These are phyloP conservation scores for Fusarium mangiferae DNA, from an alignment of 2,329 filamentous ascomycete species.

Conservation along the genomic window DNA sequence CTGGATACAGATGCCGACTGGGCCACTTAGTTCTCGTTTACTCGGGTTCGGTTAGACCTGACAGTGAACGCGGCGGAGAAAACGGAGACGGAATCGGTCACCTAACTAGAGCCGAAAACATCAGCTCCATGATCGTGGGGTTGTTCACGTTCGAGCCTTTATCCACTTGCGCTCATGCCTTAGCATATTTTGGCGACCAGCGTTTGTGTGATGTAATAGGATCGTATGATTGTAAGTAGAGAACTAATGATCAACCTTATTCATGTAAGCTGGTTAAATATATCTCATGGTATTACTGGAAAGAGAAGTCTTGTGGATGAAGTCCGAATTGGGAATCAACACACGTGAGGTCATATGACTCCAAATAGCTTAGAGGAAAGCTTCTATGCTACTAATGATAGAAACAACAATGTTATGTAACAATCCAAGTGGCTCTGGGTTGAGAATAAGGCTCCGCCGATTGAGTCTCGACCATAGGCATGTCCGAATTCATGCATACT, in stretches of 20 bases:
- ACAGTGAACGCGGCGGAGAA: not conserved
- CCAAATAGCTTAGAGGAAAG: not conserved
- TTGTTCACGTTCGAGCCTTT: not conserved
- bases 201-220: not conserved
- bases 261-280: not conserved
- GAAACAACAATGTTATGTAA: not conserved
- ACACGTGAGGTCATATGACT: not conserved
- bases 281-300: not conserved
- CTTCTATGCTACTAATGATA: not conserved
- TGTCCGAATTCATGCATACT: not conserved
- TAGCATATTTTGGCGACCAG: not conserved
- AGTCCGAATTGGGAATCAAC: not conserved
- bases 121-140: not conserved
- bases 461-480: not conserved
- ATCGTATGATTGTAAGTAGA: not conserved
- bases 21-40: not conserved
- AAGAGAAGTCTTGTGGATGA: not conserved
- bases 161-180: not conserved
- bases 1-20: not conserved
- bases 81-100: not conserved
- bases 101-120: not conserved
- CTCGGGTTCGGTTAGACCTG: not conserved
- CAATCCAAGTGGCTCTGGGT: not conserved
- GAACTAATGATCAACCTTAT: not conserved
- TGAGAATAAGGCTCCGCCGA: not conserved